phyloP scores from a whole-genome alignment of 2,329 filamentous ascomycete genomes.

The Madurella fahalii region DNA sequence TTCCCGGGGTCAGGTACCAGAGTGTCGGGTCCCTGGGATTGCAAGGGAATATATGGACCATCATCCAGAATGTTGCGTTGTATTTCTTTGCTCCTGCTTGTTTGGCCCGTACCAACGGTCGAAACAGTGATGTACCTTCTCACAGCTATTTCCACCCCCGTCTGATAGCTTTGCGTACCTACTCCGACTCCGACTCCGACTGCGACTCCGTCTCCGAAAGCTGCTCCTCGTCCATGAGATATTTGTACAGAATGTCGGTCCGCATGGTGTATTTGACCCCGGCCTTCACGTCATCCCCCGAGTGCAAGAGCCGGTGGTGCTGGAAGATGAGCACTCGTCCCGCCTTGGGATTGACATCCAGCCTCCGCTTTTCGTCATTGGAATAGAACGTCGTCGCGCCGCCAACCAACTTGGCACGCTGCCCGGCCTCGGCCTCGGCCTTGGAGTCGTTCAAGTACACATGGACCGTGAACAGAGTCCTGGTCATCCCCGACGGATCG shows the following conservation, averaged over 20 bases:
- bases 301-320: conserved; percentile 48
- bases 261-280: conserved; percentile 56
- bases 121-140: no score
- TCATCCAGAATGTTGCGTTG: no score
- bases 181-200: no score
- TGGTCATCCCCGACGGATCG: conserved; percentile 38
- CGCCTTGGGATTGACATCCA: conserved; percentile 53
- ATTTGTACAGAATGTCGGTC: conserved; percentile 50
- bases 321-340: conserved; percentile 60
- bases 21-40: no score
- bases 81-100: no score
- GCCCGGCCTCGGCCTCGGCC: conserved; percentile 37
- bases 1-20: no score
- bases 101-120: no score
- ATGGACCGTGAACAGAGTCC: conserved; percentile 53
- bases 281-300: conserved; percentile 47
- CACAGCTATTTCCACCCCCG: neutral
- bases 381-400: conserved; percentile 55
- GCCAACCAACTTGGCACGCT: conserved; percentile 39
- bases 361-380: conserved; percentile 35
- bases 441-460: conserved; percentile 51
- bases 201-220: no score
- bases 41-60: no score
- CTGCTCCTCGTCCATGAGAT: conserved; percentile 9
- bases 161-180: neutral